Percentiles rank a stretch among this genome's conserved stretches.
Conservation (phyloP, 495 filamentous ascomycete species). For the Platismatia glauca region DNA sequence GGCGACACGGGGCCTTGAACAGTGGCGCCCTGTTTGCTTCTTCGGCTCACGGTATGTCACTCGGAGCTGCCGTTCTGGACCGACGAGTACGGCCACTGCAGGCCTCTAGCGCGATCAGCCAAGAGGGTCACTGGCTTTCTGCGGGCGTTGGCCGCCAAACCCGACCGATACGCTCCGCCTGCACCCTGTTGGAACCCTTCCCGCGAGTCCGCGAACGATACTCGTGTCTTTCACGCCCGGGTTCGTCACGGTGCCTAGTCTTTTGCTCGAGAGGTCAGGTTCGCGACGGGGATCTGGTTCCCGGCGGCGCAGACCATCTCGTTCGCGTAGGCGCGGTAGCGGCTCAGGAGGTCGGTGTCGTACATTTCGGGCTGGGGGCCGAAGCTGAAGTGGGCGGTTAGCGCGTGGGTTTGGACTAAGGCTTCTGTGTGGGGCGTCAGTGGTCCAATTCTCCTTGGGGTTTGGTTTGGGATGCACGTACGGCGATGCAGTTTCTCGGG, state of each 20-base stretch:
- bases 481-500: slow-evolving; percentile 20
- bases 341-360: slow-evolving; percentile 35
- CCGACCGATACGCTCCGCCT: background rate
- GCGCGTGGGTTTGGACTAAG: slow-evolving; percentile 35
- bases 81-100: too few species aligned
- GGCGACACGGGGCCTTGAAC: too few species aligned
- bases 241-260: background rate
- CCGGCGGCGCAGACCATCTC: slow-evolving; percentile 29
- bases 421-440: slow-evolving; percentile 2
- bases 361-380: slow-evolving; percentile 26
- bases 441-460: background rate
- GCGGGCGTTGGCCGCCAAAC: background rate
- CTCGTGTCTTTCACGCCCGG: background rate
- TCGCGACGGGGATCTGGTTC: slow-evolving; percentile 17
- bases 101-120: too few species aligned
- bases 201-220: background rate
- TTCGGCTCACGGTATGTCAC: too few species aligned
- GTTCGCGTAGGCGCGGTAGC: slow-evolving; percentile 38
- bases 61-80: too few species aligned
- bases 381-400: slow-evolving; percentile 39
- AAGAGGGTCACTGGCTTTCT: background rate
- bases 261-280: background rate
- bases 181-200: background rate
- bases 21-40: too few species aligned
- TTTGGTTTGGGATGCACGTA: background rate